Evolutionary conservation across 2,329 filamentous ascomycete genomes (phyloP), one percentile per base, ranked within the genome.

Genomic region (Biscogniauxia marginata): DNA sequence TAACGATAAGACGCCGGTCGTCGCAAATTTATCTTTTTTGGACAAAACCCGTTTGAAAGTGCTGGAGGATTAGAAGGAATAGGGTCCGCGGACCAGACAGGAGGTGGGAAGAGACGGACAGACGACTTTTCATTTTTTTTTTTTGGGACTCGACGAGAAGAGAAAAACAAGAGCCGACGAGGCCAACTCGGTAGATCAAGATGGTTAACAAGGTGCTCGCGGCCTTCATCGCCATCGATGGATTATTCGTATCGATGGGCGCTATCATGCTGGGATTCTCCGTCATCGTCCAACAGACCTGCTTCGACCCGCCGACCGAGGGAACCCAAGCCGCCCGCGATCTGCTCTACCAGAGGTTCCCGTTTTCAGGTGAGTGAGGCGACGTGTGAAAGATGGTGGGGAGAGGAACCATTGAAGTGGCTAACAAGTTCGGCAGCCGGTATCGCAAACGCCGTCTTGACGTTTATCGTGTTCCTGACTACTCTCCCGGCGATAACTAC

Each of bases 401-500:
- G n/a, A 19, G 3, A 21, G n/a, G 20, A 22, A 18, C 44, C 4
- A 24, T 25, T 21, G 46, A 16, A n/a, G 9, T 39, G 5, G 19
- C 23, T 50, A n/a, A 50, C 20, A 9, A 39, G 7, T n/a, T 22
- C 13, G 20, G 19, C n/a, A 83, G 89, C 86, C 52, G 88, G 86
- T 57, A 84, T 93, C 61, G 85, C 81, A 68, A 93, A 93, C 71
- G 83, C 86, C 59, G 79, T 86, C 66, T 77, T 93, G 67, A 83
- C 92, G 70, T 85, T 93, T 71, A 68, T 84, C 65, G 85, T 87
- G 21, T 91, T 91, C 72, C 66, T 87, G 54, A 70, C 86, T 58
- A 89, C 88, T 6, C 74, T 95, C 16, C 89, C 89, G 3, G 89
- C 84, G n/a, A 76, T 93, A 54, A 79, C 87, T 60, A 83, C 89